These are phyloP conservation scores for Chlamydomonas urium DNA, from an alignment of 139 green algal species.

Conservation along the genomic window DNA sequence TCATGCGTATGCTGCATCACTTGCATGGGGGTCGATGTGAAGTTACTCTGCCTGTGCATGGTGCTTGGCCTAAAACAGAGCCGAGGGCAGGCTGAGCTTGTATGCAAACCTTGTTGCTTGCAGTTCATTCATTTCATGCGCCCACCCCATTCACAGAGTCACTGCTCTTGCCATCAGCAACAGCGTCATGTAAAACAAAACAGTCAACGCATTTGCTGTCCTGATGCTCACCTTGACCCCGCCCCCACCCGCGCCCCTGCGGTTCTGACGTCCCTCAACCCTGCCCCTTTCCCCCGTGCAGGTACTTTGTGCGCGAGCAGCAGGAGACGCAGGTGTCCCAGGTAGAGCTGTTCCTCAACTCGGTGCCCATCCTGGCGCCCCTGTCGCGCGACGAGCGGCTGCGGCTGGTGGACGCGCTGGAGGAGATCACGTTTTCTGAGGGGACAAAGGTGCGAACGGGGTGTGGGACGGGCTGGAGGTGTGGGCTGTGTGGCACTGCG, in stretches of 20 bases:
- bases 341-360: conserved; percentile 91
- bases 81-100: no score
- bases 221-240: no score
- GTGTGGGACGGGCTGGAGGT: no score
- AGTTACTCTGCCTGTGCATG: no score
- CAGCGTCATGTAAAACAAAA: neutral
- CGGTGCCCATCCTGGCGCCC: conserved; percentile 72
- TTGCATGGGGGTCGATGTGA: no score
- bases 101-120: neutral
- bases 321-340: conserved; percentile 61
- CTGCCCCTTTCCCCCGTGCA: conserved; percentile 16
- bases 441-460: conserved; percentile 2
- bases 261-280: neutral
- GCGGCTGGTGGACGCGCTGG: conserved; percentile 72
- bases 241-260: no score
- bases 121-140: conserved; percentile 63
- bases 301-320: conserved; percentile 69
- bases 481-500: no score
- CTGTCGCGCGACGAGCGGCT: conserved; percentile 77
- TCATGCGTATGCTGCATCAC: neutral
- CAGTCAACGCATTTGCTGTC: neutral
- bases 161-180: neutral
- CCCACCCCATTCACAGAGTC: neutral
- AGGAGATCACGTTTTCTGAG: conserved; percentile 43
- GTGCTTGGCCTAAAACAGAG: no score